phyloP scores from a whole-genome alignment of 352 stramenopile genomes.

The Phytopythium cucurbitacearum region DNA sequence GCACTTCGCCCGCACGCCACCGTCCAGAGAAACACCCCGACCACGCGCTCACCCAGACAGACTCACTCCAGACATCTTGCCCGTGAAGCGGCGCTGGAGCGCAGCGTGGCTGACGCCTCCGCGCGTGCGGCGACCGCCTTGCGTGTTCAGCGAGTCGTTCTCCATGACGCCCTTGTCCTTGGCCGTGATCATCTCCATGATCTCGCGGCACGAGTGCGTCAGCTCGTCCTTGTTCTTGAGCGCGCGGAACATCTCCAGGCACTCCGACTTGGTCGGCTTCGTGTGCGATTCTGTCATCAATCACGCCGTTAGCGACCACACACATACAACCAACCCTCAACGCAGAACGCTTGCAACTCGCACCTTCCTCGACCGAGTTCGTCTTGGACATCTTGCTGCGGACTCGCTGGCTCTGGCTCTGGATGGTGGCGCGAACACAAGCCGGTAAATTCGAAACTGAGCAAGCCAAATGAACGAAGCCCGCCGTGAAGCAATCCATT shows the following conservation, averaged over 20 bases:
- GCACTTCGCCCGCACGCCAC: too few relatives aligned
- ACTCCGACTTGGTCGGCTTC: constrained; percentile 41
- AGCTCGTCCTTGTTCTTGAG: constrained; percentile 85
- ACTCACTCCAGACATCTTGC: constrained; percentile 75
- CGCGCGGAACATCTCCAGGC: constrained; percentile 62
- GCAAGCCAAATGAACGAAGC: neutral
- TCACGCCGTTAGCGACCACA: neutral
- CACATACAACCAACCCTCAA: neutral
- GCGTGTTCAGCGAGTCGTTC: constrained; percentile 63
- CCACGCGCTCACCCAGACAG: constrained; percentile 31
- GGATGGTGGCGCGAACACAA: neutral
- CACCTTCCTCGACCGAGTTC: constrained; percentile 36
- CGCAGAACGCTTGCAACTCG: neutral
- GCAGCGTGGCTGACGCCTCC: constrained; percentile 70
- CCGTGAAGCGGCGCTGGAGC: constrained; percentile 74
- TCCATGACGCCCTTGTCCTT: constrained; percentile 63
- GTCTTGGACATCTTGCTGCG: constrained; percentile 24
- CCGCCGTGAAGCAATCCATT: too few relatives aligned
- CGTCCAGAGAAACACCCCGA: too few relatives aligned
- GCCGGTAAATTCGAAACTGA: constrained; percentile 14
- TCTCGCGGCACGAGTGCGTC: constrained; percentile 60
- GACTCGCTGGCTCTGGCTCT: neutral
- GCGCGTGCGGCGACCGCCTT: constrained; percentile 49
- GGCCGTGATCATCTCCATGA: constrained; percentile 65
- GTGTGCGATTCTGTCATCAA: constrained; percentile 13